phyloP scores from a whole-genome alignment of 371 early-diverging fungal species.

The Cladochytrium tenue region DNA sequence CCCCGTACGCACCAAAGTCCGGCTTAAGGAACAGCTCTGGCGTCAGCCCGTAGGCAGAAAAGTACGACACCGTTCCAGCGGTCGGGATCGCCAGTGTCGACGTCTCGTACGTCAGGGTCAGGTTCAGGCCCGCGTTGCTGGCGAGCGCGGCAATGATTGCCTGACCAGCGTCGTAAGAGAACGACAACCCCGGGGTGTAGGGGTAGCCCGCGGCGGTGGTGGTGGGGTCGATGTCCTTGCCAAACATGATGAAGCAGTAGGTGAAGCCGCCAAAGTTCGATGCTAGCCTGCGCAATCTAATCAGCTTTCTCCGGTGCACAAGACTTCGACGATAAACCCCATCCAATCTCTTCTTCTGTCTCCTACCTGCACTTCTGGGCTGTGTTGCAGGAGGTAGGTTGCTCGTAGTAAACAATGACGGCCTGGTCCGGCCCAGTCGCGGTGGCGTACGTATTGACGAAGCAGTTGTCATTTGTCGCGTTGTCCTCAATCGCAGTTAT shows the following conservation, averaged over 20 bases:
- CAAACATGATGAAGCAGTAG: slow-evolving; percentile 15
- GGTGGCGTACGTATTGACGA: background rate
- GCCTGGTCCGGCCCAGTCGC: background rate
- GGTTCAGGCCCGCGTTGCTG: slow-evolving; percentile 6
- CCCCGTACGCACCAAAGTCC: slow-evolving; percentile 31
- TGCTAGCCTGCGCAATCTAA: slow-evolving; percentile 24
- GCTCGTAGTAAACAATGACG: background rate
- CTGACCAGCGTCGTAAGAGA: slow-evolving; percentile 10
- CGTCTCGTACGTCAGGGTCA: background rate
- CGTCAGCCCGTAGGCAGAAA: slow-evolving; percentile 34
- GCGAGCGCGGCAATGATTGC: slow-evolving; percentile 11
- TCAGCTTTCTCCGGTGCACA: slow-evolving; percentile 7
- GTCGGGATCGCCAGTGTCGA: slow-evolving; percentile 1
- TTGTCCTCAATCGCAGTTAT: background rate
- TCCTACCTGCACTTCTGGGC: background rate
- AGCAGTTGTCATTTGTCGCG: background rate
- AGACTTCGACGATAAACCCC: slow-evolving; percentile 10
- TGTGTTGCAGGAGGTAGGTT: background rate
- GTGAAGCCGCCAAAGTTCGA: slow-evolving; percentile 18
- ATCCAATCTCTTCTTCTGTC: slow-evolving; percentile 6
- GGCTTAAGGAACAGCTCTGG: slow-evolving; percentile 28
- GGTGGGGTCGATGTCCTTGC: slow-evolving; percentile 5
- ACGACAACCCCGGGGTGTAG: slow-evolving; percentile 11
- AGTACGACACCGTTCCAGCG: slow-evolving; percentile 46
- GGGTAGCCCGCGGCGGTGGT: background rate